Conservation (phyloP, 2,329 filamentous ascomycete species). For the Atkinsonella texensis region DNA sequence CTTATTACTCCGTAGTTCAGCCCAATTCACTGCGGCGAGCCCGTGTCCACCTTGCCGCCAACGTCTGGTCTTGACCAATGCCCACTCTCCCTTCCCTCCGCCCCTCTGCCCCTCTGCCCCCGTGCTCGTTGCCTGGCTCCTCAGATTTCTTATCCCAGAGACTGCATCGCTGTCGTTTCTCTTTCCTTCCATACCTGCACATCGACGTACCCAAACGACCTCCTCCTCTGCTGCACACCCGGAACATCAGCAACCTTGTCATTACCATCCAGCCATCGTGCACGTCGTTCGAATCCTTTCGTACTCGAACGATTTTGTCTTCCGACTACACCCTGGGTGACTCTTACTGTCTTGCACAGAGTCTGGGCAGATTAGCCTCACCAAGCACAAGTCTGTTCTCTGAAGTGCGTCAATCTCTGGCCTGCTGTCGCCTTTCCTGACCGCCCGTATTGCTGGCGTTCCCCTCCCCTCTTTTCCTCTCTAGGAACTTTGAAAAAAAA, state of each 20-base stretch:
- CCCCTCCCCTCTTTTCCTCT: constrained; percentile 3
- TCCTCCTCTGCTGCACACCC: constrained; percentile 2
- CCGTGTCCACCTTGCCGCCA: not conserved
- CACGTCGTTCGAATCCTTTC: not conserved
- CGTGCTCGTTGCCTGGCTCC: constrained; percentile 1
- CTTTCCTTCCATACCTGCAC: constrained; percentile 6
- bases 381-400: constrained; percentile 9
- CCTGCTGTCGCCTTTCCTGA: constrained; percentile 9
- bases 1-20: not conserved
- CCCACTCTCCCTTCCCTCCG: not conserved
- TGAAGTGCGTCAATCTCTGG: constrained; percentile 16
- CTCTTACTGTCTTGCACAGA: constrained; percentile 6
- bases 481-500: not conserved
- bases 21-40: not conserved
- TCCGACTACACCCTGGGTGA: constrained; percentile 2
- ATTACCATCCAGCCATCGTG: not conserved
- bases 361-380: constrained; percentile 9
- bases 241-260: not conserved
- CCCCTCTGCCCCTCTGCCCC: not conserved
- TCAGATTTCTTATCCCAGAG: constrained; percentile 2
- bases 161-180: constrained; percentile 5
- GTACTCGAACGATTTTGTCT: not conserved
- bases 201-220: not conserved
- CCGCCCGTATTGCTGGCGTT: constrained; percentile 6
- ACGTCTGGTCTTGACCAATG: not conserved